Evolutionary conservation across 2,329 filamentous ascomycete genomes (phyloP).

Genomic region (Alternaria angustiovoidea): DNA sequence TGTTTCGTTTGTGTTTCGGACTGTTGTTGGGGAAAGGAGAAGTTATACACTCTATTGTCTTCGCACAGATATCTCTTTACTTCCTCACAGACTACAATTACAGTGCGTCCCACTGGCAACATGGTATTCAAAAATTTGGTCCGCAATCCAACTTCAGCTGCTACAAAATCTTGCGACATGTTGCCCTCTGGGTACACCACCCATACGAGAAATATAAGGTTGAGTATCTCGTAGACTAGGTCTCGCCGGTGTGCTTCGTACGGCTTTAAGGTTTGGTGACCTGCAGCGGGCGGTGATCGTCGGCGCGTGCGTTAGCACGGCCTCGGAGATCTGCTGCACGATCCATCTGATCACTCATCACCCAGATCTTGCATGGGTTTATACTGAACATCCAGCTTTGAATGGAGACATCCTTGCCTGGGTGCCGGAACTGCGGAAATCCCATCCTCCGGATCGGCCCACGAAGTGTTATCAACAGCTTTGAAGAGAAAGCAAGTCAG

Average conservation of each 20-base stretch:
- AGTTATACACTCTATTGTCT: neutral
- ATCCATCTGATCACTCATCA: neutral
- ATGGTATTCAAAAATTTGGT: neutral
- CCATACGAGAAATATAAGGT: neutral
- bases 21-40: neutral
- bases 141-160: neutral
- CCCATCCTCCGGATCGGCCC: neutral
- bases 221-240: neutral
- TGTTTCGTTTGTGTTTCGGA: slow-evolving; percentile 9
- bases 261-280: neutral
- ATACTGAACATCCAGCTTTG: neutral
- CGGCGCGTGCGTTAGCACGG: neutral
- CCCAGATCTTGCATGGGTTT: neutral
- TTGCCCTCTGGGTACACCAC: neutral
- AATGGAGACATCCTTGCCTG: neutral
- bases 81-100: neutral
- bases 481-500: neutral
- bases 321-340: neutral
- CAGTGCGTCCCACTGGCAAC: neutral
- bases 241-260: neutral
- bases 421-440: too few species aligned
- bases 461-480: neutral
- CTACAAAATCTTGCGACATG: neutral
- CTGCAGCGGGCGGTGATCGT: neutral
- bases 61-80: neutral